A percentile compares a stretch with the other conserved stretches of the same genome.
Evolutionary conservation across 2,329 filamentous ascomycete genomes (phyloP).

Genomic region (Coniochaeta ligniaria): DNA sequence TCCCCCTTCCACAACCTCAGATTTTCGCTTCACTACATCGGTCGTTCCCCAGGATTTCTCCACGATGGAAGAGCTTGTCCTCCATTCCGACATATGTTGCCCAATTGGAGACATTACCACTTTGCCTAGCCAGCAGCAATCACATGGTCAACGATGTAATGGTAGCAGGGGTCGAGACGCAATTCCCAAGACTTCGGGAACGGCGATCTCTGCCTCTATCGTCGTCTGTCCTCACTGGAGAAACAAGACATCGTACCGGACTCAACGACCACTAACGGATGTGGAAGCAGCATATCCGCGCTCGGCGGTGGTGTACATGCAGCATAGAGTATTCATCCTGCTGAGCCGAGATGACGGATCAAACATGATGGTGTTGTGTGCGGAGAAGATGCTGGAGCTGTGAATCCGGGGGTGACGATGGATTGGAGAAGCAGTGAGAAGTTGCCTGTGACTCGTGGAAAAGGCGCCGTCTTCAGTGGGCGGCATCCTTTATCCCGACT

Average conservation of each 20-base stretch:
- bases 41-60: not conserved
- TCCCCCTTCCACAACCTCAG: no score
- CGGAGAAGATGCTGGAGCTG: not conserved
- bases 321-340: not conserved
- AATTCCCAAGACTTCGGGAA: not conserved
- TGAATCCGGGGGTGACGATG: not conserved
- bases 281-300: not conserved
- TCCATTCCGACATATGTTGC: not conserved
- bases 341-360: not conserved
- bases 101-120: not conserved
- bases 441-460: not conserved
- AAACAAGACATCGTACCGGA: not conserved
- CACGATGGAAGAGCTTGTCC: not conserved
- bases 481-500: conserved; percentile 1
- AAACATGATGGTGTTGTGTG: not conserved
- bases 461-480: not conserved
- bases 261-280: not conserved
- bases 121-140: not conserved
- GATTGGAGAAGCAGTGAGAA: not conserved
- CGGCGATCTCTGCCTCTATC: not conserved
- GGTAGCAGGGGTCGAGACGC: not conserved
- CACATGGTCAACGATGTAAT: not conserved
- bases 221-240: not conserved
- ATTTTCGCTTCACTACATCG: no score
- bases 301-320: not conserved